Conservation (phyloP, 192 early-diverging fungal species). For the Martensiomyces pterosporus region DNA sequence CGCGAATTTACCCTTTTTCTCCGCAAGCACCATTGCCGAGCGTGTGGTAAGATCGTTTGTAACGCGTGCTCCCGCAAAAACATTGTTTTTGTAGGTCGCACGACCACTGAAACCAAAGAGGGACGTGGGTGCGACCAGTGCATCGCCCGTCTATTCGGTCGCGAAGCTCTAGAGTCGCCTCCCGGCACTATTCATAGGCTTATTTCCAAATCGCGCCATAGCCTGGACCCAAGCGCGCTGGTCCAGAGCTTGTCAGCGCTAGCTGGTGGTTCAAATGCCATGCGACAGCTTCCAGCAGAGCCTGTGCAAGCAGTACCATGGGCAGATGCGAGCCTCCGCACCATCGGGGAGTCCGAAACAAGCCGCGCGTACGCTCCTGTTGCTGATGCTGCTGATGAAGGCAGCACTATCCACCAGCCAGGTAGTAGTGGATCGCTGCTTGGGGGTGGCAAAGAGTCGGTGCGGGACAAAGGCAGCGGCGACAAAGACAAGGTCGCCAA, state of each 20-base stretch:
- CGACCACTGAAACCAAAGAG: constrained; percentile 30
- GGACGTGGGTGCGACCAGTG: constrained; percentile 52
- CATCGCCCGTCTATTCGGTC: constrained; percentile 47
- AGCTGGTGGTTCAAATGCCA: constrained; percentile 11
- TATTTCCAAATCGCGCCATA: constrained; percentile 38
- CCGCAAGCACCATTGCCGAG: constrained; percentile 74
- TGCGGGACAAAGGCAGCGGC: no score
- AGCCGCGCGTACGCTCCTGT: no score
- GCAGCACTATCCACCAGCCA: neutral
- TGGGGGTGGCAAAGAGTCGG: no score
- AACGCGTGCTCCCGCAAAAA: constrained; percentile 63
- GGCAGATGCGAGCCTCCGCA: no score
- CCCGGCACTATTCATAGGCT: constrained; percentile 38
- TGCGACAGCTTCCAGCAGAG: constrained; percentile 14
- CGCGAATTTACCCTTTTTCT: constrained; percentile 64
- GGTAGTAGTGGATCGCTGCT: neutral
- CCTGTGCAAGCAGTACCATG: constrained; percentile 20
- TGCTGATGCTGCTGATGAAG: neutral
- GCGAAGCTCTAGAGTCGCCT: constrained; percentile 47
- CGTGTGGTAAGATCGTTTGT: constrained; percentile 80
- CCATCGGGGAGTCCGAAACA: no score
- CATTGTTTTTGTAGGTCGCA: constrained; percentile 37
- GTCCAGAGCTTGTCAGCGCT: constrained; percentile 40
- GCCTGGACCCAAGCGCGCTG: constrained; percentile 39
- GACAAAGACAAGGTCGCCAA: no score